Evolutionary conservation across 1,284 basidiomycete genomes (phyloP), one percentile per base, ranked within the genome.

Genomic region (Abortiporus biennis): DNA sequence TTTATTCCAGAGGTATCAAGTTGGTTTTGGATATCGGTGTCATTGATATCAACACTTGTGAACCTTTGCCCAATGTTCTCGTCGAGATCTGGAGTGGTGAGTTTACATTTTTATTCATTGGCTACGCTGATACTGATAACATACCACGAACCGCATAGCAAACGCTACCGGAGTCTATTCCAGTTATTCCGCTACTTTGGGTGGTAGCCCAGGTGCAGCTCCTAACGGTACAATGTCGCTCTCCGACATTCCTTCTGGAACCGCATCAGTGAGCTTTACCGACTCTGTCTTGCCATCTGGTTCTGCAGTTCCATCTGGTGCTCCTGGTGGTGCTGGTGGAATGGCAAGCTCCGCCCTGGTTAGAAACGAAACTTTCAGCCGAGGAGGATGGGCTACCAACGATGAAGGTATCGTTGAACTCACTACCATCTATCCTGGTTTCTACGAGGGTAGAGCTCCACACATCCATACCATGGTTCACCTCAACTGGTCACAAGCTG

Each of bases 21-120:
- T 64, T 79, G 52, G 55, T 67, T 34, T 68, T 85, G 47, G 79
- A 86, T 51, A 80, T 86, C 31, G 82, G 81, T 23, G 75, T 85
- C 6, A 81, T 87, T 44, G 83, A 88, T 51, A 75, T 85, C 6
- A 73, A 81, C 50, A 85, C 82, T 1, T 88, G 85, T 63, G 63
- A 78, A 51, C 81, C 84, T 15, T 65, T 85, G 0, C 69, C 73
- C 2, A 74, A 82, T 55, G 78, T 79, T 27, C 69, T 86, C 21
- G 80, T 86, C 17, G 84, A 88, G 53, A 73, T 87, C 32, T 88
- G 85, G 85, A 59, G 61, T 38, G 61, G 63, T 54, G 58, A 52
- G 49, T 42, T 6, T 8, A 16, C 9, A 32, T 31, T 25, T 15
- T n/a, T 33, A 15, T 29, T 20, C 38, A 29, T 29, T 8, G n/a